phyloP scores from a whole-genome alignment of 768 basidiomycete species.

The Tricholoma matsutake region DNA sequence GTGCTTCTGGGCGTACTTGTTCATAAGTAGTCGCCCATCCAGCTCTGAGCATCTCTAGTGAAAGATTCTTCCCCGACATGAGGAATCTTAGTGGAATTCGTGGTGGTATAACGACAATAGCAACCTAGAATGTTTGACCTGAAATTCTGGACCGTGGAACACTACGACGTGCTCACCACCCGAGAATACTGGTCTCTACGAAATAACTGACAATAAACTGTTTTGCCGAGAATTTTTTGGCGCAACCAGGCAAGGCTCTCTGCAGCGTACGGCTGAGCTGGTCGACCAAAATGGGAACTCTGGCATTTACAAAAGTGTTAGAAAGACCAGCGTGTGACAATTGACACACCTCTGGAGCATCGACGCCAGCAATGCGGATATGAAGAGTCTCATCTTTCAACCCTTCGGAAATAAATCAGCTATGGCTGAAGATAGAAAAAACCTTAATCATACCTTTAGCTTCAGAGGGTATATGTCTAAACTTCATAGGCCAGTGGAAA shows the following conservation, averaged over 20 bases:
- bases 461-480: constrained; percentile 58
- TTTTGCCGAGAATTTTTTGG: constrained; percentile 49
- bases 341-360: constrained; percentile 80
- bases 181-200: constrained; percentile 82
- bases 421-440: neutral
- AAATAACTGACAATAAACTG: constrained; percentile 68
- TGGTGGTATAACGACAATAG: constrained; percentile 55
- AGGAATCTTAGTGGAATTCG: constrained; percentile 51
- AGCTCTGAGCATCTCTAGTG: constrained; percentile 73
- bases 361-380: constrained; percentile 86
- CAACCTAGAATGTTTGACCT: constrained; percentile 48
- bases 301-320: constrained; percentile 23
- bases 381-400: constrained; percentile 81
- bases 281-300: constrained; percentile 83
- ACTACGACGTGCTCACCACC: constrained; percentile 49
- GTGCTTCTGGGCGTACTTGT: constrained; percentile 35
- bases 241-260: constrained; percentile 79
- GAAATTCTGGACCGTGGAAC: neutral
- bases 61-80: constrained; percentile 45
- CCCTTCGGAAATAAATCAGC: constrained; percentile 37
- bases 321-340: neutral
- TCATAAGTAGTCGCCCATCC: constrained; percentile 79
- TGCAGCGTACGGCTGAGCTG: constrained; percentile 67
- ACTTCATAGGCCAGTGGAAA: constrained; percentile 70
- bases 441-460: constrained; percentile 45